phyloP scores from a whole-genome alignment of 2,329 filamentous ascomycete genomes.

The Fusarium fujikuroi region DNA sequence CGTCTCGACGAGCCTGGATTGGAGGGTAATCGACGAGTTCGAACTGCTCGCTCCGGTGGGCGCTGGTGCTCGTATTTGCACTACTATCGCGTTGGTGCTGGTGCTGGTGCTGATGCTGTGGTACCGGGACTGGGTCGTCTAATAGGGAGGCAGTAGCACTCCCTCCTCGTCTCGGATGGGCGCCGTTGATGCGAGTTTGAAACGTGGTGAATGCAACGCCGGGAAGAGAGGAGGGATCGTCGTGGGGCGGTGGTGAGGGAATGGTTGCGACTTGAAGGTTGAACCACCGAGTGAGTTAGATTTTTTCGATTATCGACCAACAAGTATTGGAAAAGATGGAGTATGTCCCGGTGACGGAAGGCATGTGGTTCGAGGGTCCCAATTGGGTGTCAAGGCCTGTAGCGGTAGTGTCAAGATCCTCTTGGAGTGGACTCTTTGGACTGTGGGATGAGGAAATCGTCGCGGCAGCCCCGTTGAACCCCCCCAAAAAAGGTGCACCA shows the following conservation, averaged over 20 bases:
- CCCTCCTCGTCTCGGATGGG: constrained; percentile 51
- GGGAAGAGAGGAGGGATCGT: constrained; percentile 55
- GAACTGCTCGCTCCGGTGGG: constrained; percentile 45
- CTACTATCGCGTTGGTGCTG: constrained; percentile 13
- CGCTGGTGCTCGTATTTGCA: neutral
- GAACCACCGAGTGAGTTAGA: neutral
- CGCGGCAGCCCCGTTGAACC: constrained; percentile 21
- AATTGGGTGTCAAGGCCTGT: constrained; percentile 27
- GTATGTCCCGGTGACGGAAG: constrained; percentile 28
- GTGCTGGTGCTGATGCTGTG: constrained; percentile 5
- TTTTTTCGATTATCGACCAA: constrained; percentile 12
- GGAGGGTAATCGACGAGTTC: constrained; percentile 56
- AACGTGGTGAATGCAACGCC: constrained; percentile 41
- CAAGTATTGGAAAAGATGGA: neutral
- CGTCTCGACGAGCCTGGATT: constrained; percentile 45
- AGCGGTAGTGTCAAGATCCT: constrained; percentile 14
- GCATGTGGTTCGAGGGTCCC: constrained; percentile 31
- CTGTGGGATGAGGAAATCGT: constrained; percentile 32
- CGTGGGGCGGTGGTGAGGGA: constrained; percentile 43
- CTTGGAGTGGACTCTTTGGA: constrained; percentile 8
- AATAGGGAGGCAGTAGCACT: constrained; percentile 35
- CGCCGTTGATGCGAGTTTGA: constrained; percentile 32
- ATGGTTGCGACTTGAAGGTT: constrained; percentile 48
- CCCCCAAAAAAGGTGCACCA: constrained; percentile 14
- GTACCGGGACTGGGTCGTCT: constrained; percentile 17